These are phyloP conservation scores for Trichomonascus vanleenenianus DNA, from an alignment of 805 yeast genomes.

Conservation along the genomic window DNA sequence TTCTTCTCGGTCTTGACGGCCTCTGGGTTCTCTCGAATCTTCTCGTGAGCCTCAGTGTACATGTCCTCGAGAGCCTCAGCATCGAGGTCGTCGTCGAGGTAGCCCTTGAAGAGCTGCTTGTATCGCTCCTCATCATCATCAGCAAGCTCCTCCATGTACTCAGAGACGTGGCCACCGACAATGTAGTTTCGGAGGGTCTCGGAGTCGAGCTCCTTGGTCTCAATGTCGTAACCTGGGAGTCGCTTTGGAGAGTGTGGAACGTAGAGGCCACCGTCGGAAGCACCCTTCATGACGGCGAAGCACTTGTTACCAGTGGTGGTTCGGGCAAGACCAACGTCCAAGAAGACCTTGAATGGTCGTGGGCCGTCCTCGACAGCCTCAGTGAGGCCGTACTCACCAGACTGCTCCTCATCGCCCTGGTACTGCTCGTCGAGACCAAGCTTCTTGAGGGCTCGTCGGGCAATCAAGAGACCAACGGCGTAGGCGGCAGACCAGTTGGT, in stretches of 20 bases:
- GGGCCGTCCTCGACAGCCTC: conserved; percentile 99
- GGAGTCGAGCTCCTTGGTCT: conserved; percentile 95
- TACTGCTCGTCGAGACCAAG: conserved; percentile 97
- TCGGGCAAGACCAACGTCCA: conserved; percentile 99
- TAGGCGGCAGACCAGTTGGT: conserved; percentile 99
- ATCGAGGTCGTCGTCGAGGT: conserved; percentile 94
- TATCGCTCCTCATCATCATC: conserved; percentile 99
- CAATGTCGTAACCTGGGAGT: conserved; percentile 99
- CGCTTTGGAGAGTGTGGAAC: conserved; percentile 99
- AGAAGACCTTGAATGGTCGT: conserved; percentile 99
- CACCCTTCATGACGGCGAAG: conserved; percentile 99
- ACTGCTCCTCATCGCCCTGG: conserved; percentile 98
- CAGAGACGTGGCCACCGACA: conserved; percentile 99
- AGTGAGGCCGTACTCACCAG: conserved; percentile 97
- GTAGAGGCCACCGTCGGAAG: conserved; percentile 99
- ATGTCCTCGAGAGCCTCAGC: conserved; percentile 95
- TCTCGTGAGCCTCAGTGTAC: conserved; percentile 89
- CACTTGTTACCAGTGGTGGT: conserved; percentile 99
- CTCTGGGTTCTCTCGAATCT: conserved; percentile 93
- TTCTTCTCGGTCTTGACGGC: conserved; percentile 85
- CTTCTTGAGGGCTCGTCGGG: conserved; percentile 98
- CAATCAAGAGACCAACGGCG: conserved; percentile 96
- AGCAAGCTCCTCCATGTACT: conserved; percentile 99
- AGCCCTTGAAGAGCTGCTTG: conserved; percentile 91
- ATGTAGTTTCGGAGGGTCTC: conserved; percentile 97